Base-by-base conservation (phyloP, 805 yeast species). In the Barnettozyma salicaria region DNA sequence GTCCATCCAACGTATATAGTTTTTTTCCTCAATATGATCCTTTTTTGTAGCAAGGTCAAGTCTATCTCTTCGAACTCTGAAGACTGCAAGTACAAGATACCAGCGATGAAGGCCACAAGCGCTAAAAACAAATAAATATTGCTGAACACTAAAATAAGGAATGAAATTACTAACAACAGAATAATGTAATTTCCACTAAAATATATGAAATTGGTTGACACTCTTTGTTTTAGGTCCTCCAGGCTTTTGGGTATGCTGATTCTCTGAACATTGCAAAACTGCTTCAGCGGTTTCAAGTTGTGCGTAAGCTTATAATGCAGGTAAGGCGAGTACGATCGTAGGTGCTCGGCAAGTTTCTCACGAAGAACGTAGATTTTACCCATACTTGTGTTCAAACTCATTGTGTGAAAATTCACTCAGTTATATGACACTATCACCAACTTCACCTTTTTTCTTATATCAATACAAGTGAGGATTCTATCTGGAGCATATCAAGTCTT, bases 171-270 rank as follows among this genome's bases (percentile, higher is more conserved):
- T 1, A 46, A 2, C 3, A 34, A 17, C 2, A 47, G 17, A n/a
- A 46, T 36, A 3, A 44, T 38, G 25, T 47, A 47, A 22, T 44
- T 47, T 13, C 42, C 43, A 21, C 37, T 36, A 22, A 44, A 47
- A 27, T 36, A 42, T 2, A 13, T 14, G 4, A 42, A 25, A 17
- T 47, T 47, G 19, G 35, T 40, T 4, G 29, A 11, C 2, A 38
- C 9, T 16, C 48, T 27, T 3, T 30, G 23, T 22, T 36, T 42
- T 5, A 40, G 11, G 8, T 42, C 47, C 2, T 13, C 14, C 3
- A 40, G 2, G 3, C 38, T 34, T 1, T 27, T 20, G 3, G 47
- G 45, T 6, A 31, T 14, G 2, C 19, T 32, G 3, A 44, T 5
- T 13, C 38, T 34, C 8, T 30, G 37, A 6, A 38, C 12, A 13